phyloP scores from a whole-genome alignment of 495 filamentous ascomycete species.

The Penicillium subrubescens region DNA sequence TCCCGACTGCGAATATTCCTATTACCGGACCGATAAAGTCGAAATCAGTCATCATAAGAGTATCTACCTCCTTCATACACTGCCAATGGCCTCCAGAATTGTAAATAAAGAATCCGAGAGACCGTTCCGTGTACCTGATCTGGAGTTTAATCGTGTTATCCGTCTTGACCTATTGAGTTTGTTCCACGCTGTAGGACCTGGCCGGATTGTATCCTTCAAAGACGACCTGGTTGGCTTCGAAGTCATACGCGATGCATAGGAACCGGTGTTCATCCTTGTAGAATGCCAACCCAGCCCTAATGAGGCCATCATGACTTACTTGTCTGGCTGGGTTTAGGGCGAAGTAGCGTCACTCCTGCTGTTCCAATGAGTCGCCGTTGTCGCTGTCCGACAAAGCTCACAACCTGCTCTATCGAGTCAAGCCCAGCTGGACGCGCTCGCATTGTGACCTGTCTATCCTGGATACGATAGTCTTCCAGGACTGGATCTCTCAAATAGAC shows the following conservation, averaged over 20 bases:
- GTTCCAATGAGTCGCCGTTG: conserved; percentile 9
- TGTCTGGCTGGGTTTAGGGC: not conserved
- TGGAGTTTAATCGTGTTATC: conserved; percentile 6
- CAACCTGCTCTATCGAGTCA: not conserved
- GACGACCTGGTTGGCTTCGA: not conserved
- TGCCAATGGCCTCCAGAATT: not conserved
- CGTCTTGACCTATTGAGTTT: not conserved
- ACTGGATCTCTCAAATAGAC: conserved; percentile 14
- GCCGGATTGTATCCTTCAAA: conserved; percentile 9
- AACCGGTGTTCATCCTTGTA: conserved; percentile 28
- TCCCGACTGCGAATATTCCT: conserved; percentile 19
- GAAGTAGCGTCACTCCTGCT: conserved; percentile 1
- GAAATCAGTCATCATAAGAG: conserved; percentile 15
- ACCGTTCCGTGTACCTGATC: conserved; percentile 2
- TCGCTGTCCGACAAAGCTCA: conserved; percentile 12
- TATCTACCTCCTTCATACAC: conserved; percentile 12
- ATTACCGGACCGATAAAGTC: conserved; percentile 27
- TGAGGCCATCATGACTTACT: not conserved
- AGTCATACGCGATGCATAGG: conserved; percentile 7
- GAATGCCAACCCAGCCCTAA: conserved; percentile 12
- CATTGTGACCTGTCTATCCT: not conserved
- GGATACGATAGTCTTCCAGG: conserved; percentile 5
- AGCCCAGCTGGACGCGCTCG: not conserved
- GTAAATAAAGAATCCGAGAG: not conserved
- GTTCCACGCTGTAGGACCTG: not conserved